phyloP scores from a whole-genome alignment of 2,329 filamentous ascomycete genomes.

The Aspergillus fijiensis region DNA sequence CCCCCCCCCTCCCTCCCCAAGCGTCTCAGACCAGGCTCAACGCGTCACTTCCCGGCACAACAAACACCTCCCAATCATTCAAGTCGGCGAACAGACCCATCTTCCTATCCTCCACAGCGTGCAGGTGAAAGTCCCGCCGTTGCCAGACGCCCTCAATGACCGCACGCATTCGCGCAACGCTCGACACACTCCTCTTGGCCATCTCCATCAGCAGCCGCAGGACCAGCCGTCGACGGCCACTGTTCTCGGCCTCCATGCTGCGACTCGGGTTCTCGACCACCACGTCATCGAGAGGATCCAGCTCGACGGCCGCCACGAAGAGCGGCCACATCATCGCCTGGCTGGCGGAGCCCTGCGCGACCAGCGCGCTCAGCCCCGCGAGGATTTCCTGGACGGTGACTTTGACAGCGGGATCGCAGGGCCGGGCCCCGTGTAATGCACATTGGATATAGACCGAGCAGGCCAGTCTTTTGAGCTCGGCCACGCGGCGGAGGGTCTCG shows the following conservation, averaged over 20 bases:
- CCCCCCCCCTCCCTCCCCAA: too few relatives aligned
- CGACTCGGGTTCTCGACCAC: constrained; percentile 26
- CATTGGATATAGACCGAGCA: constrained; percentile 1
- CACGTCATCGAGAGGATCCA: constrained; percentile 35
- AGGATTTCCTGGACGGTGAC: constrained; percentile 1
- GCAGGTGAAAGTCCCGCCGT: constrained; percentile 28
- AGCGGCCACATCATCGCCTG: constrained; percentile 23
- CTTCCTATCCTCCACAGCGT: neutral
- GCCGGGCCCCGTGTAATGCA: neutral
- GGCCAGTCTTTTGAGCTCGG: constrained; percentile 1
- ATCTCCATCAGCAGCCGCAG: constrained; percentile 1
- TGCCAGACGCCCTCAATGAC: constrained; percentile 44
- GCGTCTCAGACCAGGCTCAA: neutral
- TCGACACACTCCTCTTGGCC: constrained; percentile 22
- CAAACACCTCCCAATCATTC: constrained; percentile 11
- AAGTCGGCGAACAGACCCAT: neutral
- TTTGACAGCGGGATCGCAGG: neutral
- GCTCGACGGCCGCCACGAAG: constrained; percentile 29
- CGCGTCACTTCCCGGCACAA: constrained; percentile 8
- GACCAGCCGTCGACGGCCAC: neutral
- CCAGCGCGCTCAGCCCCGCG: neutral
- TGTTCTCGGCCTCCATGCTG: neutral
- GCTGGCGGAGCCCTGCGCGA: neutral
- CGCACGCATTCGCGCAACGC: constrained; percentile 36
- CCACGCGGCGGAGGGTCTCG: neutral